Base-by-base conservation (phyloP, 306 rosid genomes). In the Glycine tomentella region DNA sequence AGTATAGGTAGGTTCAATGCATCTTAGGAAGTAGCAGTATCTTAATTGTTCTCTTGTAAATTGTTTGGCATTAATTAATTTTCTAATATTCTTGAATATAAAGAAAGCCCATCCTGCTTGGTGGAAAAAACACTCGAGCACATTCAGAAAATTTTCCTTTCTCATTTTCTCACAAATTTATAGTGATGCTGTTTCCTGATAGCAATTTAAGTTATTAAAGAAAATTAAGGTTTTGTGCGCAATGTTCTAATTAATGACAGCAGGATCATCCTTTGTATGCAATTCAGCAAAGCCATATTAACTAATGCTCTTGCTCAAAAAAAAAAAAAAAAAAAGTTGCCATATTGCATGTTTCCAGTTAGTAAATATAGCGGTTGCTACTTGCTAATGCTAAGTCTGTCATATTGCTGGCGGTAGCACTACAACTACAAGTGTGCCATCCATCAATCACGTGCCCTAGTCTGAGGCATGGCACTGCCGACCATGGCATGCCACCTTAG, bases 241-340 rank as follows among this genome's bases (percentile, higher is more conserved):
- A 65, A 65, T 38, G 49, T 65, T 34, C 70, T 38, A 64, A 63
- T 33, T 14, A 65, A 8, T 38, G 12, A 48, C 40, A 11, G 46
- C 14, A 16, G 72, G 38, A 62, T 76, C 80, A 76, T 33, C 61
- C 38, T 63, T 63, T 8, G 11, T 38, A 38, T 38, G 44, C 44
- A 38, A 38, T 38, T 38, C 44, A 38, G 44, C 44, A 38, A 25
- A 38, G 44, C 7, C 44, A 38, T 38, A 38, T 38, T 38, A 38
- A 38, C 72, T 25, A 15, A 34, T 63, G 49, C 17, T 63, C 62
- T 48, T 25, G 31, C 31, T 2, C n/a, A n/a, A n/a, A n/a, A n/a
- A n/a, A n/a, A n/a, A n/a, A n/a, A n/a, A n/a, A n/a, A n/a, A n/a
- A n/a, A n/a, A n/a, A 25, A 25, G 31, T 25, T 25, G 31, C 31